Conservation (phyloP, 345 rosid genomes). For the Camelina neglecta region DNA sequence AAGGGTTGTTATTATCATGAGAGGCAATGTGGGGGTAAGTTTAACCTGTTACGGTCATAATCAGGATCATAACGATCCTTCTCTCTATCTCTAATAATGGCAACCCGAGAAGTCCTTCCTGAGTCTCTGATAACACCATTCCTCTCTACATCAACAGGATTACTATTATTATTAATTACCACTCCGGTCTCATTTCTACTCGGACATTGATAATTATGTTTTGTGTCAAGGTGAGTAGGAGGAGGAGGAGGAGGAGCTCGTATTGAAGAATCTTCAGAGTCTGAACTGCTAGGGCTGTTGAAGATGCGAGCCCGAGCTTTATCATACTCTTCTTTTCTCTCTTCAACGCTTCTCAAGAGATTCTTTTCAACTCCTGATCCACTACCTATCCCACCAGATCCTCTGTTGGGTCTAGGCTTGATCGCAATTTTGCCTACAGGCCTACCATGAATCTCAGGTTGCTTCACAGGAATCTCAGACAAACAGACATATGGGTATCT, state of each 20-base stretch:
- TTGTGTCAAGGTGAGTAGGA: constrained; percentile 40
- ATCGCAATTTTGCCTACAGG: constrained; percentile 69
- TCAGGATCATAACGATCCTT: constrained; percentile 97
- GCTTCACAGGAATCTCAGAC: constrained; percentile 79
- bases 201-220: constrained; percentile 32
- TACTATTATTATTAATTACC: constrained; percentile 36
- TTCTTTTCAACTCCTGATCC: constrained; percentile 56
- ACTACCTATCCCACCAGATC: constrained; percentile 55
- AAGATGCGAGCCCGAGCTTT: constrained; percentile 94
- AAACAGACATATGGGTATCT: constrained; percentile 72
- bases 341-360: constrained; percentile 77
- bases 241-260: constrained; percentile 42
- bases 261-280: constrained; percentile 59
- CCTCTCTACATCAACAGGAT: constrained; percentile 59
- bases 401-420: constrained; percentile 67
- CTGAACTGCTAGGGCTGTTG: constrained; percentile 63
- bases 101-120: constrained; percentile 69
- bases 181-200: constrained; percentile 60
- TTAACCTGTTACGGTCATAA: constrained; percentile 74
- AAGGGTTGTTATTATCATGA: neutral
- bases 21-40: neutral
- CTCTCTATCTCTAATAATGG: constrained; percentile 92
- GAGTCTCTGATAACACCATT: constrained; percentile 52
- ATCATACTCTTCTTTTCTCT: constrained; percentile 97
- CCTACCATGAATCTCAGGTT: constrained; percentile 60